Evolutionary conservation across 768 basidiomycete genomes (phyloP), one percentile per base, ranked within the genome.

Genomic region (Panellus pusillus): DNA sequence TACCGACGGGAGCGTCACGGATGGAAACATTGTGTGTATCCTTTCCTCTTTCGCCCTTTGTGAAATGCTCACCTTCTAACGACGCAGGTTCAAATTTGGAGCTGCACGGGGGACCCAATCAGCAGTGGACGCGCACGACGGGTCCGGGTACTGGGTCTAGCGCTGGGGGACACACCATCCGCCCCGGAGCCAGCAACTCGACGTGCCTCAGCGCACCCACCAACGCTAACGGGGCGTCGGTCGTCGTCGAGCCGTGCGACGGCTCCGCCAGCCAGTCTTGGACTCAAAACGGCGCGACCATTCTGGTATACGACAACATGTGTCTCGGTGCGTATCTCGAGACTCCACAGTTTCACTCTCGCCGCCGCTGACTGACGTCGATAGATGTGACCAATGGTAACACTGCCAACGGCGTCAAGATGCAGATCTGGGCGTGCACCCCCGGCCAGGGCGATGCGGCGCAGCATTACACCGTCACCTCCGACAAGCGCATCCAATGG

Each of bases 371-470:
- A 24, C 24, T 24, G 24, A 24, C 24, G 6, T 24, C 6, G 24
- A 2, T 61, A 49, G 65, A 65, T 39, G 63, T 65, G 31, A 51
- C 50, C 5, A 49, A 61, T 42, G 64, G 64, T 18, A 52, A 43
- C 20, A 63, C 55, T 32, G 58, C 43, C 24, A 61, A 60, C 48
- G 66, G 66, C 41, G 54, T 57, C 17, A 63, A 66, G 55, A 47
- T 67, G 36, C 66, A 67, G 46, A 58, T 66, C 43, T 67, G 65
- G 65, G 47, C 43, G 20, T 66, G 65, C 53, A 53, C 47, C 17
- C 55, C 55, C 18, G 39, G 38, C 36, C 20, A 31, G n/a, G 52
- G 53, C 41, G 47, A 59, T 45, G 53, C 44, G 18, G 55, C 59
- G 39, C 60, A 65, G 41, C 54, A 59, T 15, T 62, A 55, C 41